Evolutionary conservation across 257 asterid species (phyloP).

Genomic region (Forsythia suspensa): DNA sequence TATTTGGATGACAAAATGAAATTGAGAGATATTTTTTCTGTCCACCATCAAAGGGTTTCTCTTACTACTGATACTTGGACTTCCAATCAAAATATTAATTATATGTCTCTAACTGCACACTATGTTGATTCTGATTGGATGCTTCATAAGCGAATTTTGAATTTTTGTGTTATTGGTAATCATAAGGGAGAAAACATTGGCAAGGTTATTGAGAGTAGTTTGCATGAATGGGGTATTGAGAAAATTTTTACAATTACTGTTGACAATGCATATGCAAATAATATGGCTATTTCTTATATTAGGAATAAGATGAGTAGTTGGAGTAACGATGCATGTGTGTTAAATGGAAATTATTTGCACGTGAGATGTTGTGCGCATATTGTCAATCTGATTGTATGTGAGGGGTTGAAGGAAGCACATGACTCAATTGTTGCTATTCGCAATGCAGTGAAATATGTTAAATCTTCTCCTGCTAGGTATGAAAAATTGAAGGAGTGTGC

Average conservation of each 20-base stretch:
- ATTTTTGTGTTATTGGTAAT: too few relatives aligned
- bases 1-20: too few relatives aligned
- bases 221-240: too few relatives aligned
- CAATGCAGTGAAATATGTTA: background rate
- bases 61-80: background rate
- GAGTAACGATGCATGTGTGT: background rate
- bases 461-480: background rate
- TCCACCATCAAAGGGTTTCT: background rate
- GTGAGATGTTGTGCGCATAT: too few relatives aligned
- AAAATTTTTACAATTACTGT: background rate
- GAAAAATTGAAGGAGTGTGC: background rate
- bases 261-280: background rate
- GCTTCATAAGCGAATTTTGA: background rate
- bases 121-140: too few relatives aligned
- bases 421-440: background rate
- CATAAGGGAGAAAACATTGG: background rate
- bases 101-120: too few relatives aligned
- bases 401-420: background rate
- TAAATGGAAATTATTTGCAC: too few relatives aligned
- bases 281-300: background rate
- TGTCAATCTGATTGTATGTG: too few relatives aligned
- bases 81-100: too few relatives aligned
- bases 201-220: background rate
- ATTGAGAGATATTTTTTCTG: background rate
- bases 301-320: background rate